phyloP scores from a whole-genome alignment of 176 grass and related monocot genomes.

The Alopecurus myosuroides region DNA sequence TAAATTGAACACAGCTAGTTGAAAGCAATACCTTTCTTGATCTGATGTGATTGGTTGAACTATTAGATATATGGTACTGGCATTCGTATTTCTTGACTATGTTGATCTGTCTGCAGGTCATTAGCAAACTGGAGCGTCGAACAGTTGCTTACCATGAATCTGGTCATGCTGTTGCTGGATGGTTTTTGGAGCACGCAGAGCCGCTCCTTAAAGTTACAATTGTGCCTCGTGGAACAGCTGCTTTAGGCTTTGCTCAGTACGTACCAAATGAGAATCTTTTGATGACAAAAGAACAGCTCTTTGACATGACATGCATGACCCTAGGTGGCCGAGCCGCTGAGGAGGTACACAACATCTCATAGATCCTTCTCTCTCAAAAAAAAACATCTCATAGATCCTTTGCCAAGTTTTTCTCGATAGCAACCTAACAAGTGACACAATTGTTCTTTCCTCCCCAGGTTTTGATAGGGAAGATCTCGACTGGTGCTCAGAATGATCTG shows the following conservation, averaged over 20 bases:
- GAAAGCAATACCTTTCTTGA: background rate
- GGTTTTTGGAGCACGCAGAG: slow-evolving; percentile 96
- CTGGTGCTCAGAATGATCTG: slow-evolving; percentile 84
- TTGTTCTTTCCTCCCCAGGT: slow-evolving; percentile 46
- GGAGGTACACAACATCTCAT: slow-evolving; percentile 48
- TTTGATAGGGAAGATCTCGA: slow-evolving; percentile 81
- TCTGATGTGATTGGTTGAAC: background rate
- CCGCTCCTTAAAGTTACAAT: slow-evolving; percentile 95
- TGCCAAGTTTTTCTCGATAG: background rate
- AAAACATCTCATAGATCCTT: slow-evolving; percentile 1
- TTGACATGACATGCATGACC: slow-evolving; percentile 96
- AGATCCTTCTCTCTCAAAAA: too few relatives aligned
- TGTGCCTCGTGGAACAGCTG: slow-evolving; percentile 79
- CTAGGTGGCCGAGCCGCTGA: slow-evolving; percentile 84
- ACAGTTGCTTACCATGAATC: slow-evolving; percentile 98
- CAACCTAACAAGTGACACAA: background rate
- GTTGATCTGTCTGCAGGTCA: slow-evolving; percentile 50
- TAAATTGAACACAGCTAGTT: background rate
- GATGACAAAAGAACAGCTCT: slow-evolving; percentile 93
- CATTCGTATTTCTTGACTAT: background rate
- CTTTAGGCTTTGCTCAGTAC: slow-evolving; percentile 92
- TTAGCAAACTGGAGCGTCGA: slow-evolving; percentile 83
- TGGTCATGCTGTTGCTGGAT: slow-evolving; percentile 90
- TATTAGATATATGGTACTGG: slow-evolving; percentile 2
- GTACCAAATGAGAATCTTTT: slow-evolving; percentile 87